Evolutionary conservation across 768 basidiomycete genomes (phyloP).

Genomic region (Suillus subaureus): DNA sequence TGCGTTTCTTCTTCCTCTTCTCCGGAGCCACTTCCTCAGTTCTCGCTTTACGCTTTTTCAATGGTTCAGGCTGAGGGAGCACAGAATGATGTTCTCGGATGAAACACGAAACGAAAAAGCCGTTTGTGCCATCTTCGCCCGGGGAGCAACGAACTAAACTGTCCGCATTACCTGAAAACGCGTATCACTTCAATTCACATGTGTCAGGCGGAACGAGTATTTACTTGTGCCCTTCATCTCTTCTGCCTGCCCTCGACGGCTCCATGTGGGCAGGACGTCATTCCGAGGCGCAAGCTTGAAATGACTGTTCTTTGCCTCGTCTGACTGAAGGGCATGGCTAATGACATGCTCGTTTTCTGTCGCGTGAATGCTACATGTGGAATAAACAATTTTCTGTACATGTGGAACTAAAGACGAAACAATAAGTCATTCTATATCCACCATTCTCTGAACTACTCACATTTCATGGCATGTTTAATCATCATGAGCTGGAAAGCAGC

Average conservation of each 20-base stretch:
- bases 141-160: slow-evolving; percentile 75
- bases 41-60: slow-evolving; percentile 31
- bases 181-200: background rate
- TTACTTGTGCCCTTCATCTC: slow-evolving; percentile 61
- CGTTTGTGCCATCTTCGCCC: slow-evolving; percentile 88
- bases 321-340: slow-evolving; percentile 64
- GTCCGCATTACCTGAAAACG: slow-evolving; percentile 52
- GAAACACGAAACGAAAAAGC: slow-evolving; percentile 98
- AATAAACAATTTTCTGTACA: slow-evolving; percentile 86
- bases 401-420: slow-evolving; percentile 58
- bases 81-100: slow-evolving; percentile 30
- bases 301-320: slow-evolving; percentile 58
- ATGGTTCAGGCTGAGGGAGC: background rate
- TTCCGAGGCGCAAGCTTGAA: slow-evolving; percentile 71
- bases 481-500: slow-evolving; percentile 88
- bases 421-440: slow-evolving; percentile 14
- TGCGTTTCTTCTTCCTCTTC: slow-evolving; percentile 21
- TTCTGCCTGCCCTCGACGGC: slow-evolving; percentile 71
- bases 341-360: slow-evolving; percentile 95
- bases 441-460: slow-evolving; percentile 43
- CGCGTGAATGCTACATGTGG: slow-evolving; percentile 94
- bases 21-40: slow-evolving; percentile 16
- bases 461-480: slow-evolving; percentile 95
- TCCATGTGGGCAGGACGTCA: slow-evolving; percentile 82
- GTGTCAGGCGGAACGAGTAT: slow-evolving; percentile 12